Base-by-base conservation (phyloP, 176 grass and related monocot genomes). In the Aegilops speltoides region DNA sequence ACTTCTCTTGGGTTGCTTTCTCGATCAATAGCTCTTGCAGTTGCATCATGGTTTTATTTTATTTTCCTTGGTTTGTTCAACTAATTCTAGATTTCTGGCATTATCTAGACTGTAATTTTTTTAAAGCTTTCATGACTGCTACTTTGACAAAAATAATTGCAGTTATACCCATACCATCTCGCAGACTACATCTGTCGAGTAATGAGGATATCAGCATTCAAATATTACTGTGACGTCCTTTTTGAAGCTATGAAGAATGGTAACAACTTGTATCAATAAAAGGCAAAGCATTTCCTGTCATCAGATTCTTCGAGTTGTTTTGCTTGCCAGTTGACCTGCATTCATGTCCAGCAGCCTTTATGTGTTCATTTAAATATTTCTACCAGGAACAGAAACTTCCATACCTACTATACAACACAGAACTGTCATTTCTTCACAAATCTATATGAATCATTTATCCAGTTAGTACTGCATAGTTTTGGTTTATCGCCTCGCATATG, bases 201-300 rank as follows among this genome's bases (percentile, higher is more conserved):
- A 26, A 88, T 98, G 94, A 90, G 97, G 37, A 90, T 94, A 43
- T 93, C 97, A 31, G 86, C 97, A 31, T 98, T 98, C 78, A 92
- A 67, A 94, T 98, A 96, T 83, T 98, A 96, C 8, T 98, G 94
- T 34, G 94, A 98, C 31, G 83, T 98, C 76, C 87, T 98, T 85
- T 98, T 96, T 34, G 93, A 96, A 91, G 94, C 95, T 80, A 96
- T 98, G 92, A 98, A 94, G 82, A 98, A 98, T 59, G 97, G 97
- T 96, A 98, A 91, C 2, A 8, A 15, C 26, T 76, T 48, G 37
- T 57, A 33, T 76, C 54, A 34, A 33, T 23, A 23, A 0, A 83
- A 67, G 76, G 20, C 7, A 29, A 76, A 77, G 3, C 25, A 23
- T 60, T 85, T 89, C 34, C 41, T 34, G 33, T 36, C 52, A n/a